Conservation (phyloP, 2,329 filamentous ascomycete species). For the Neophaeococcomyces aloes region DNA sequence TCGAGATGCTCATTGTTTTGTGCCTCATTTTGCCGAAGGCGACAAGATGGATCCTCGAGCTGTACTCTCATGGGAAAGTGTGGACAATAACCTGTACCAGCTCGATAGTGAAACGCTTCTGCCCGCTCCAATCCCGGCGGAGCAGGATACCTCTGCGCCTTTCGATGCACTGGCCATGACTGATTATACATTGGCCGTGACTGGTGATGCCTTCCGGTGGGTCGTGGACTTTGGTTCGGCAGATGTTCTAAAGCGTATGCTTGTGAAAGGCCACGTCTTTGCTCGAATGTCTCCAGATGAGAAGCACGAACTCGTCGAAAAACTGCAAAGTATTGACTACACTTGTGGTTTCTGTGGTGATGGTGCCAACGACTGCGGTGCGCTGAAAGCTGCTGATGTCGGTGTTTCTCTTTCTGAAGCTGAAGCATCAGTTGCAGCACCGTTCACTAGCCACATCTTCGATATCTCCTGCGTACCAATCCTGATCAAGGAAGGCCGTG, state of each 20-base stretch:
- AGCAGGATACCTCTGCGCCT: constrained; percentile 71
- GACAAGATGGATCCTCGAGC: constrained; percentile 62
- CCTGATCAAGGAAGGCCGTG: constrained; percentile 87
- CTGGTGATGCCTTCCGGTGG: constrained; percentile 93
- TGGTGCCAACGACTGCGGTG: constrained; percentile 94
- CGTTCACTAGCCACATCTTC: constrained; percentile 89
- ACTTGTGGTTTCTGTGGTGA: constrained; percentile 94
- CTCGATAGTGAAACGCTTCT: constrained; percentile 70
- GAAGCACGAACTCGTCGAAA: constrained; percentile 95
- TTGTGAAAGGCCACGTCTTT: constrained; percentile 84
- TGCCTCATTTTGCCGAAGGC: constrained; percentile 77
- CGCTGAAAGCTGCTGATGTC: constrained; percentile 91
- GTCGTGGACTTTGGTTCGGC: constrained; percentile 80
- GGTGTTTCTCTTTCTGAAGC: constrained; percentile 95
- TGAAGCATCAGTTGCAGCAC: constrained; percentile 94
- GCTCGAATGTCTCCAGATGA: constrained; percentile 98
- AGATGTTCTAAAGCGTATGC: constrained; percentile 68
- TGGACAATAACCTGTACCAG: constrained; percentile 70
- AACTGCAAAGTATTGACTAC: constrained; percentile 91
- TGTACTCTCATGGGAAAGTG: constrained; percentile 77
- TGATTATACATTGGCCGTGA: constrained; percentile 82
- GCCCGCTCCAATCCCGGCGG: constrained; percentile 59
- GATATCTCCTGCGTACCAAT: constrained; percentile 93
- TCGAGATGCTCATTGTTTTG: constrained; percentile 75
- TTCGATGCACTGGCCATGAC: constrained; percentile 71